Base-by-base conservation (phyloP, 805 yeast species). In the Candida palmyrensis region DNA sequence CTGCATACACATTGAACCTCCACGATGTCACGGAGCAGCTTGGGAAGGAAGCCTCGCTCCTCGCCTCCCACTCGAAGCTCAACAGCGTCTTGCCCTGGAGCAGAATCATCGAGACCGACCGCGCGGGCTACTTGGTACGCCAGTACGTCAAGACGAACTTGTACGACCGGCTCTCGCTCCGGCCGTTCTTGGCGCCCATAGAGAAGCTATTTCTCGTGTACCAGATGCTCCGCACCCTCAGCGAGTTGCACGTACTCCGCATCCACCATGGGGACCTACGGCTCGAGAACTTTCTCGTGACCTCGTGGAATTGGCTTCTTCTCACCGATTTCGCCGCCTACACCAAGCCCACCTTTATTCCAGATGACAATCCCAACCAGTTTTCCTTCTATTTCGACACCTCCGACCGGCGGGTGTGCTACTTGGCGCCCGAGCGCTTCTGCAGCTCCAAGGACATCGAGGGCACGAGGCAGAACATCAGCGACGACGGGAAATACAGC, bases 361-460 rank as follows among this genome's bases (percentile, higher is more conserved):
- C 97, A 0, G 96, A 85, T 42, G 92, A 88, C 44, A 90, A 92
- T 49, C 97, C 97, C 0, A 83, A 89, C 9, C 90, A 83, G 41
- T 92, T 84, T 47, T 78, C 92, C 1, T 92, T 90, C 50, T 92
- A 81, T 56, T 92, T 89, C 52, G 97, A 92, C 58, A 85, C 90
- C 3, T 83, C 95, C 2, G 85, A 77, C 51, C 68, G 97, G 42
- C 70, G 96, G 47, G 73, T 77, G 2, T 92, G 98, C 56, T 90
- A 90, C 55, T 56, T 92, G 27, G 97, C 98, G 0, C 98, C 98
- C 0, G 98, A 92, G 53, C 64, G 98, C 43, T 90, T 92, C 48
- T 66, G 47, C 45, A 59, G 40, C 25, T 52, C 62, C 29, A 40
- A 55, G 48, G 40, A 45, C 48, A 24, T 29, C 29, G 18, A 14